Conservation (phyloP, 805 yeast genomes). For the Teunomyces stri region DNA sequence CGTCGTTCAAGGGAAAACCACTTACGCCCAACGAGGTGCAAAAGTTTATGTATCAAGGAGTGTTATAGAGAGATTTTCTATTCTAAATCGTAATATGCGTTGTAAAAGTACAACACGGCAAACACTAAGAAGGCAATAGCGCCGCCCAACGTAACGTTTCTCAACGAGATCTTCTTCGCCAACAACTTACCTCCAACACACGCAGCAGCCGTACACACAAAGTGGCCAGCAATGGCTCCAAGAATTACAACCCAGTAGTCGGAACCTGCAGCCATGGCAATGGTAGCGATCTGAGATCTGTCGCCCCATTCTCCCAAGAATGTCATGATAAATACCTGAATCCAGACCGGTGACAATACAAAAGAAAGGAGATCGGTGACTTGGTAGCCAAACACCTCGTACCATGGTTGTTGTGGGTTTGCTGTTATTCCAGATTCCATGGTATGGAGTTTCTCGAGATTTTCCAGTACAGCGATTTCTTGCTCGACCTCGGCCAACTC, state of each 20-base stretch:
- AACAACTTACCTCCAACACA: constrained; percentile 88
- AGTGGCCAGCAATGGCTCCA: constrained; percentile 91
- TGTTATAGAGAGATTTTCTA: constrained; percentile 2
- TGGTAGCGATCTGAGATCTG: constrained; percentile 95
- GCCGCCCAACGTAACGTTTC: constrained; percentile 90
- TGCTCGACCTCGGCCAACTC: constrained; percentile 97
- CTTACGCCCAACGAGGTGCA: constrained; percentile 35
- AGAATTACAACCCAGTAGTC: constrained; percentile 84
- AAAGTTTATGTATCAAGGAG: constrained; percentile 41
- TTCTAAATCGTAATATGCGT: constrained; percentile 45
- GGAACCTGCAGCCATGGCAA: constrained; percentile 97
- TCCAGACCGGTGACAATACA: constrained; percentile 83
- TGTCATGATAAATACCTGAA: constrained; percentile 93
- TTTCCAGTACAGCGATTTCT: constrained; percentile 68
- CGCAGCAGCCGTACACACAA: constrained; percentile 84
- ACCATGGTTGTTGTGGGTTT: constrained; percentile 20
- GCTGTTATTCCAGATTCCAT: constrained; percentile 54
- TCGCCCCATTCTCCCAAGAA: constrained; percentile 99
- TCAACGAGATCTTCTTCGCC: constrained; percentile 86
- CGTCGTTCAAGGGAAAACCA: constrained; percentile 13
- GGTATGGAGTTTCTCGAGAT: constrained; percentile 49
- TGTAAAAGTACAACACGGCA: constrained; percentile 74
- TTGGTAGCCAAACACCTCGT: constrained; percentile 32
- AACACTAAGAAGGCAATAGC: constrained; percentile 82
- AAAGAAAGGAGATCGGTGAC: constrained; percentile 56